A percentile compares a stretch with the other conserved stretches of the same genome.
Conservation (phyloP, 169 alveolate species). For the Plasmodium gonderi region DNA sequence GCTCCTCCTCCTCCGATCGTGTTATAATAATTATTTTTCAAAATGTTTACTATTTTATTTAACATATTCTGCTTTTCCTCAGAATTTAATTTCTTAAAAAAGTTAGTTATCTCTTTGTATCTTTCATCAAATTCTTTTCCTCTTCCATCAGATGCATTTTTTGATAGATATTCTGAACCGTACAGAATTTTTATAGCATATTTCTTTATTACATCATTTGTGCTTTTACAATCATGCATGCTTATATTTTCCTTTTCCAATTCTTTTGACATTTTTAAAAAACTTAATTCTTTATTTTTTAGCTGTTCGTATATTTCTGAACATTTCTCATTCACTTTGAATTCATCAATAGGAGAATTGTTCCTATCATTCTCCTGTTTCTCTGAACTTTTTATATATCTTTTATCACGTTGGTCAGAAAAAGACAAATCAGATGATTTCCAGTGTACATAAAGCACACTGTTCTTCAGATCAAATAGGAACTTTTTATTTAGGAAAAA, state of each 20-base stretch:
- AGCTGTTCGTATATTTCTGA: constrained; percentile 32
- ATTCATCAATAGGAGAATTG: background rate
- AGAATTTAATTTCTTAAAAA: constrained; percentile 43
- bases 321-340: constrained; percentile 7
- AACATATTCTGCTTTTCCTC: constrained; percentile 72
- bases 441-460: background rate
- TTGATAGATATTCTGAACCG: constrained; percentile 19
- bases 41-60: constrained; percentile 2
- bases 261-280: constrained; percentile 47
- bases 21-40: background rate
- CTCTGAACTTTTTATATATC: too few relatives aligned
- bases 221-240: constrained; percentile 64
- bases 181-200: constrained; percentile 57
- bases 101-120: constrained; percentile 32
- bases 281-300: constrained; percentile 41
- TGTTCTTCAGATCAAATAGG: constrained; percentile 37
- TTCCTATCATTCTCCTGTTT: background rate
- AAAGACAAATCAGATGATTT: background rate
- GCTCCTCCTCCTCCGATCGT: background rate
- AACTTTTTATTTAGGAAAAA: constrained; percentile 20
- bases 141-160: background rate
- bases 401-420: background rate
- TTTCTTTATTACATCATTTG: constrained; percentile 52
- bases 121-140: constrained; percentile 19
- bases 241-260: constrained; percentile 32